Base-by-base conservation (phyloP, 345 rosid species). In the Citrus unshiu region DNA sequence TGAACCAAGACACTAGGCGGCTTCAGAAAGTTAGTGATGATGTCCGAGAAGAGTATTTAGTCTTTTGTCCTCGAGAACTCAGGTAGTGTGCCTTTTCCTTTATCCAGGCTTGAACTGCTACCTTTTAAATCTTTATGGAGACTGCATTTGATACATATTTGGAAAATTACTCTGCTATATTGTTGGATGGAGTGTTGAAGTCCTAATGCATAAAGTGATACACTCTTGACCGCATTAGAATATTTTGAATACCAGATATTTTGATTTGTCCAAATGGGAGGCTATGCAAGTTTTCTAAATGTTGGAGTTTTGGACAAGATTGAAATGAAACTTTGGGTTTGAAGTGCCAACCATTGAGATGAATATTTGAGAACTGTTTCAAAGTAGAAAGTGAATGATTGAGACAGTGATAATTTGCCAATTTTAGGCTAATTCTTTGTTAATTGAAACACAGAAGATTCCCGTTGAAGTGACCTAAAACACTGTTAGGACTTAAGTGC, bases 1-100 rank as follows among this genome's bases (percentile, higher is more conserved):
- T 96, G 98, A 96, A 94, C 79, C 90, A 91, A 80, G 93, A 94
- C 78, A 96, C 97, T 25, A 90, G 99, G 75, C 92, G 95, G 74
- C 97, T 96, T 62, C 97, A 94, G 79, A 91, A 93, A 88, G 94
- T 94, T 67, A 85, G 79, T 5, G 98, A 96, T 83, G 97, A 94
- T 22, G 95, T 96, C 80, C 89, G 94, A 32, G 95, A 90, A 35
- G 98, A 96, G 87, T 87, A 86, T 79, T 85, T 91, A 67, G 88
- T 88, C 49, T 93, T 85, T 83, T 93, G 93, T 85, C 98, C 98
- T 16, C 80, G 72, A 76, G 92, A 91, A 83, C 91, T 80, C 56
- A 94, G 93, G 99, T 91, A 39, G 39, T n/a, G 51, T 73, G 66
- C 64, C 58, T 43, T 63, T 75, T 75, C 57, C 18, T 66, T 76